These are phyloP conservation scores for Chlorophyllum brunneum DNA, from an alignment of 768 basidiomycete species.

Conservation along the genomic window DNA sequence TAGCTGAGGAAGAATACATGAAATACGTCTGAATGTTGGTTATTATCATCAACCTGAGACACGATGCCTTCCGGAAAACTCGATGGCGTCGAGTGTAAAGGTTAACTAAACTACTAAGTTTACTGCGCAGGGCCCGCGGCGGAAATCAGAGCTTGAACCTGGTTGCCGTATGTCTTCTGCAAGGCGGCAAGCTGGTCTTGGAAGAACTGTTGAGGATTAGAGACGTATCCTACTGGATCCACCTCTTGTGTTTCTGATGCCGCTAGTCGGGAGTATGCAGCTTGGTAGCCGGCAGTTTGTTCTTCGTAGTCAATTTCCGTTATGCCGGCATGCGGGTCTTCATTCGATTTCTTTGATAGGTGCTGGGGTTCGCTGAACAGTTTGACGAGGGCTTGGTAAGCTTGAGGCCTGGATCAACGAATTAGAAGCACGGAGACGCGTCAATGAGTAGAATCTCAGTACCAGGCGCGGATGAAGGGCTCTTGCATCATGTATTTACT, in stretches of 20 bases:
- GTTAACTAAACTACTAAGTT: too few species aligned
- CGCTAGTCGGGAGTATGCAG: slow-evolving; percentile 87
- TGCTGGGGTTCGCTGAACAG: slow-evolving; percentile 79
- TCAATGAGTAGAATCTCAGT: slow-evolving; percentile 12
- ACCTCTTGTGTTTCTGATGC: slow-evolving; percentile 59
- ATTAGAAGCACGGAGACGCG: neutral
- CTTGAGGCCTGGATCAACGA: slow-evolving; percentile 51
- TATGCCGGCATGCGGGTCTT: slow-evolving; percentile 54
- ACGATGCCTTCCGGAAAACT: too few species aligned
- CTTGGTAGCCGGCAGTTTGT: slow-evolving; percentile 87
- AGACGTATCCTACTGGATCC: slow-evolving; percentile 63
- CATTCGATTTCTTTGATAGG: slow-evolving; percentile 39
- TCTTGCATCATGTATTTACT: slow-evolving; percentile 66
- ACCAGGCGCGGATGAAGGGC: slow-evolving; percentile 67
- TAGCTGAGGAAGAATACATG: neutral
- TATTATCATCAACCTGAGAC: neutral
- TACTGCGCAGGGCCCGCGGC: slow-evolving; percentile 23
- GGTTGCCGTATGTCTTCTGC: slow-evolving; percentile 30
- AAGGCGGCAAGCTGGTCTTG: slow-evolving; percentile 41
- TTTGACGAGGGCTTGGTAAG: slow-evolving; percentile 67
- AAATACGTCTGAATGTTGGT: neutral
- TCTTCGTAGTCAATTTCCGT: slow-evolving; percentile 90
- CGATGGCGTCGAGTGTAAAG: too few species aligned
- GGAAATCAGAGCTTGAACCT: slow-evolving; percentile 36
- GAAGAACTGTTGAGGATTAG: slow-evolving; percentile 51